Base-by-base conservation (phyloP, 495 filamentous ascomycete species). In the Xylaria grammica region DNA sequence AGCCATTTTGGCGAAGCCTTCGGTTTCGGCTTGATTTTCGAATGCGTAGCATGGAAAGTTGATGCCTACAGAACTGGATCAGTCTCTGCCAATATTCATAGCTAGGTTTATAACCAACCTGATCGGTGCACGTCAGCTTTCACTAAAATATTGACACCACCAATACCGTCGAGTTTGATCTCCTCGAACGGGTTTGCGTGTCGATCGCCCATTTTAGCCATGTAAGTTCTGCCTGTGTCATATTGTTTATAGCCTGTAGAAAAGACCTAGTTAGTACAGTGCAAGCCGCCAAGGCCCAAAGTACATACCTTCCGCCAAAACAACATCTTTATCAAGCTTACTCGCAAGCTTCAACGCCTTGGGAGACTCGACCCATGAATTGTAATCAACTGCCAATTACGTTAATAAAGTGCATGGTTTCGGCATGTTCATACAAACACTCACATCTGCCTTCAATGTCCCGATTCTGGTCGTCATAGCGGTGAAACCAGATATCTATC, bases 1-100 rank as follows among this genome's bases (percentile, higher is more conserved):
- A 63, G 95, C 95, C 95, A 99, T 99, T 75, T 92, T 94, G 48
- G 95, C 95, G 72, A 99, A 99, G 4, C 95, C 95, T 77, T 99
- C 95, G 5, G 95, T 99, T 78, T 99, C 95, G 65, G 95, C 95
- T 80, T 99, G 95, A 77, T 99, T 98, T 78, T 99, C 96, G 76
- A 99, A 99, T 17, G 95, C 86, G 74, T 99, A 99, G 74, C 90
- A 87, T 19, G 95, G 95, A 80, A 99, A 99, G 78, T 99, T 99
- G 79, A 99, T 92, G 44, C 94, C 94, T 94, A 38, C 13, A 2
- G 38, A 15, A 22, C 11, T 13, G 27, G 34, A 38, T 70, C 53
- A 71, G 69, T 44, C 27, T 55, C 50, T 7, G 6, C 11, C n/a
- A 9, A 46, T 6, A 9, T 13, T 30, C 26, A 53, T 10, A 11